Evolutionary conservation across 2,329 filamentous ascomycete species (phyloP).

Genomic region (Keithomyces neogunnii): DNA sequence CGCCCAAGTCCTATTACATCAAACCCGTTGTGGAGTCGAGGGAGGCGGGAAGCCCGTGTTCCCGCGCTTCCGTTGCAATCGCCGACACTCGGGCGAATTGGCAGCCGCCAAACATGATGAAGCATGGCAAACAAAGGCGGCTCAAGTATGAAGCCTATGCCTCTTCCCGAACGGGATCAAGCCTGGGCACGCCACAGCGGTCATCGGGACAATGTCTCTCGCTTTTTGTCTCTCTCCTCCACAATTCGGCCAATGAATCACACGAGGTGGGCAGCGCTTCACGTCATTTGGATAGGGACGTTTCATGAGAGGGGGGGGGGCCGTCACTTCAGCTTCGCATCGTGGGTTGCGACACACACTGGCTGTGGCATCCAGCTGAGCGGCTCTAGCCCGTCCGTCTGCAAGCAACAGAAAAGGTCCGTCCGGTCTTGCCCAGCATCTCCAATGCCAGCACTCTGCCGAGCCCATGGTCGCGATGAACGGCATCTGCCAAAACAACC

Average conservation of each 20-base stretch:
- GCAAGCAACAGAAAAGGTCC: background rate
- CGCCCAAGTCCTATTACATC: background rate
- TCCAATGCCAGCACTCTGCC: background rate
- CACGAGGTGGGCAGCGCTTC: background rate
- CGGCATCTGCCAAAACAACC: too few relatives aligned
- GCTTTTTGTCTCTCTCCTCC: too few relatives aligned
- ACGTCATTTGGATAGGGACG: background rate
- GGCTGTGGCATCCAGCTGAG: background rate
- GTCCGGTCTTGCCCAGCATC: background rate
- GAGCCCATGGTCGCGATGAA: too few relatives aligned
- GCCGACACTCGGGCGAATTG: background rate
- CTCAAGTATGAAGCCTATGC: too few relatives aligned
- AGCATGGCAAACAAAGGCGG: too few relatives aligned
- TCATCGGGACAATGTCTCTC: too few relatives aligned
- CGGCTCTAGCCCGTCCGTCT: too few relatives aligned
- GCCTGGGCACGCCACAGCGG: too few relatives aligned
- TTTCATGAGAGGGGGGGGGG: background rate
- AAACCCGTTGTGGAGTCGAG: background rate
- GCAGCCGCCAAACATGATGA: too few relatives aligned
- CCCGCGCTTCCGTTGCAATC: background rate
- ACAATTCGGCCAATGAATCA: too few relatives aligned
- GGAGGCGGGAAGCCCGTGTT: background rate
- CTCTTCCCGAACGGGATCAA: too few relatives aligned
- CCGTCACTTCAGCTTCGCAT: background rate
- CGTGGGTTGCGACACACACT: background rate